Evolutionary conservation across 2,329 filamentous ascomycete genomes (phyloP).

Genomic region (Aschersonia sp.): DNA sequence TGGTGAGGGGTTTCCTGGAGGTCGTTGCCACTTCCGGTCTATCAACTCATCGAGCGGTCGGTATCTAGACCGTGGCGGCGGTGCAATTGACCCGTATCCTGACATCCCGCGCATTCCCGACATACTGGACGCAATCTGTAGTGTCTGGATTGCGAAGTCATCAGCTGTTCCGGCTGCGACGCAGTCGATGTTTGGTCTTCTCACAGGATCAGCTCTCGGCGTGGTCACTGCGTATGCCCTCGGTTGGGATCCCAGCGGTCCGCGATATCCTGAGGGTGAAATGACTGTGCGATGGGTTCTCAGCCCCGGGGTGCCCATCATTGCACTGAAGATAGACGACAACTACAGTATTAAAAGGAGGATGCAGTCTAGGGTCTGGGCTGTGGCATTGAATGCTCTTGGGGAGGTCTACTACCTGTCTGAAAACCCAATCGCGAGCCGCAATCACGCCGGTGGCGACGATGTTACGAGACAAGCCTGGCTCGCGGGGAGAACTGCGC

Average conservation of each 20-base stretch:
- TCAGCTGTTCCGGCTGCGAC: constrained; percentile 55
- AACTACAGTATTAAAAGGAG: constrained; percentile 60
- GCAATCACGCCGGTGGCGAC: constrained; percentile 32
- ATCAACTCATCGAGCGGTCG: constrained; percentile 61
- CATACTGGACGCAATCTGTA: constrained; percentile 55
- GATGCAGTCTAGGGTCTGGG: constrained; percentile 62
- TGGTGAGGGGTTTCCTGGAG: constrained; percentile 76
- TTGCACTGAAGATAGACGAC: constrained; percentile 72
- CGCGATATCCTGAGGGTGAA: constrained; percentile 56
- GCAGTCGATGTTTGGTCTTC: constrained; percentile 63
- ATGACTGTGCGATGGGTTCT: constrained; percentile 81
- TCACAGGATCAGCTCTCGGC: constrained; percentile 72
- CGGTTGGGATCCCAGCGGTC: constrained; percentile 40
- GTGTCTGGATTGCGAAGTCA: constrained; percentile 85
- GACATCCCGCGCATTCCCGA: constrained; percentile 67
- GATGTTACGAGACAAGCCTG: constrained; percentile 56
- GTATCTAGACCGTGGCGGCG: constrained; percentile 50
- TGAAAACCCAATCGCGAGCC: constrained; percentile 46
- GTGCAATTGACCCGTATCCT: constrained; percentile 44
- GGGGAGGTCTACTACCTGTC: constrained; percentile 82
- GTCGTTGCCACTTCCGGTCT: constrained; percentile 63
- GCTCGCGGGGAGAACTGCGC: constrained; percentile 62
- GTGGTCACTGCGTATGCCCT: constrained; percentile 72
- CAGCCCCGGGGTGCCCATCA: constrained; percentile 83
- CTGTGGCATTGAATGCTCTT: constrained; percentile 83